Evolutionary conservation across 2,329 filamentous ascomycete species (phyloP).

Genomic region (Colletotrichum brevisporum): DNA sequence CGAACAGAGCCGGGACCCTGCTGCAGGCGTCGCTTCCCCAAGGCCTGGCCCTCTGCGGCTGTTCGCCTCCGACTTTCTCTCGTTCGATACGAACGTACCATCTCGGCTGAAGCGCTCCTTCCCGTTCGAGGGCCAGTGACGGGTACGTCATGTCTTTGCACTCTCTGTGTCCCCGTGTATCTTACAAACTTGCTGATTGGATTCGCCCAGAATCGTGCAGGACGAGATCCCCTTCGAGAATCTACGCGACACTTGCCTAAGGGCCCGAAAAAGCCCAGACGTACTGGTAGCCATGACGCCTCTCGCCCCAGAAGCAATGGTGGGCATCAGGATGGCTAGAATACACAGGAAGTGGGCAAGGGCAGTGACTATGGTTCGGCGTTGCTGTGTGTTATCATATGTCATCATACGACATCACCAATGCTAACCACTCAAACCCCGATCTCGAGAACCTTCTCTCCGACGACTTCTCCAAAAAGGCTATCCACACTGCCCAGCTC

Average conservation of each 20-base stretch:
- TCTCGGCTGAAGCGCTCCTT: background rate
- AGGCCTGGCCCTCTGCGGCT: background rate
- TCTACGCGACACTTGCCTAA: conserved; percentile 1
- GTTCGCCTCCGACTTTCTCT: background rate
- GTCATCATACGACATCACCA: conserved; percentile 81
- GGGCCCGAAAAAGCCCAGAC: background rate
- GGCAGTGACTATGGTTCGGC: no score
- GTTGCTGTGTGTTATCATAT: no score
- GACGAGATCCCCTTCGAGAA: background rate
- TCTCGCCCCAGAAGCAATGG: no score
- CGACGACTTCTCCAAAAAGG: conserved; percentile 99
- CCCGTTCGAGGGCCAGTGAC: background rate
- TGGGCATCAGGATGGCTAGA: no score
- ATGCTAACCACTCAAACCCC: conserved; percentile 93
- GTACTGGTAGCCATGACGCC: no score
- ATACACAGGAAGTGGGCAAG: no score
- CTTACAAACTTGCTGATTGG: background rate
- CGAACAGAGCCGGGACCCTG: background rate
- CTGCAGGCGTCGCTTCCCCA: background rate
- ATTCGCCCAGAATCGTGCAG: conserved; percentile 1
- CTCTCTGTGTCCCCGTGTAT: background rate
- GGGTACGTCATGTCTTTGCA: background rate
- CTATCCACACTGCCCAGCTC: conserved; percentile 94
- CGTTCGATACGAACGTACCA: background rate
- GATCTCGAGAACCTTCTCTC: conserved; percentile 98